Percentiles rank a stretch among this genome's conserved stretches.
Evolutionary conservation across 768 basidiomycete genomes (phyloP).

Genomic region (Boletus vinaceobasis): DNA sequence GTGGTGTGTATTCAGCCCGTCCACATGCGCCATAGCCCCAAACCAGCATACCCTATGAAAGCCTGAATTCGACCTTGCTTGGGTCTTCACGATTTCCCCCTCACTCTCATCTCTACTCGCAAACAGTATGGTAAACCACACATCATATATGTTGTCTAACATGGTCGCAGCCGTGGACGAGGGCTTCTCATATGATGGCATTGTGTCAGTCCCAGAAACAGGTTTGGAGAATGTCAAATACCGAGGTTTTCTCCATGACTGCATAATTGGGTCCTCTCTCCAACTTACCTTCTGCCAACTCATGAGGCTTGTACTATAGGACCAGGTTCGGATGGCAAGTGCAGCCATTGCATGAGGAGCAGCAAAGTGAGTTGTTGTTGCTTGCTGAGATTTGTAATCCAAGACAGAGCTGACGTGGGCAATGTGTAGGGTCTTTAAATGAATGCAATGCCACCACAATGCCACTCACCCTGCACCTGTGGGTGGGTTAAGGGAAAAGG

Average conservation of each 20-base stretch:
- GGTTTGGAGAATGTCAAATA: slow-evolving; percentile 7
- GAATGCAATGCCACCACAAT: background rate
- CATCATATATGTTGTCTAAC: background rate
- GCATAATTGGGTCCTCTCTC: background rate
- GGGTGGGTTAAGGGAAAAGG: background rate
- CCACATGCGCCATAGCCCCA: background rate
- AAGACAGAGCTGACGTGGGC: background rate
- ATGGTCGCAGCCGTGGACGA: background rate
- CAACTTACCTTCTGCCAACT: background rate
- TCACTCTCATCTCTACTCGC: background rate
- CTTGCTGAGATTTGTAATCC: background rate
- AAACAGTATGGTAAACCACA: background rate
- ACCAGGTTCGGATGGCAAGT: background rate
- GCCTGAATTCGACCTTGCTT: background rate
- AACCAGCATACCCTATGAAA: background rate
- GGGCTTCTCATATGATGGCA: slow-evolving; percentile 10
- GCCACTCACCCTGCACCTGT: background rate
- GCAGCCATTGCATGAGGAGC: background rate
- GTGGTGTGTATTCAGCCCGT: background rate
- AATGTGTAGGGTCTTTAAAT: background rate
- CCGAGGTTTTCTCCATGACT: background rate
- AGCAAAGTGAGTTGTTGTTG: background rate
- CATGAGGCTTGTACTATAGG: background rate
- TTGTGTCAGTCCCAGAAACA: slow-evolving; percentile 6
- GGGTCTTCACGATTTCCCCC: background rate